Conservation (phyloP, 805 yeast species). For the Yarrowia sp. region DNA sequence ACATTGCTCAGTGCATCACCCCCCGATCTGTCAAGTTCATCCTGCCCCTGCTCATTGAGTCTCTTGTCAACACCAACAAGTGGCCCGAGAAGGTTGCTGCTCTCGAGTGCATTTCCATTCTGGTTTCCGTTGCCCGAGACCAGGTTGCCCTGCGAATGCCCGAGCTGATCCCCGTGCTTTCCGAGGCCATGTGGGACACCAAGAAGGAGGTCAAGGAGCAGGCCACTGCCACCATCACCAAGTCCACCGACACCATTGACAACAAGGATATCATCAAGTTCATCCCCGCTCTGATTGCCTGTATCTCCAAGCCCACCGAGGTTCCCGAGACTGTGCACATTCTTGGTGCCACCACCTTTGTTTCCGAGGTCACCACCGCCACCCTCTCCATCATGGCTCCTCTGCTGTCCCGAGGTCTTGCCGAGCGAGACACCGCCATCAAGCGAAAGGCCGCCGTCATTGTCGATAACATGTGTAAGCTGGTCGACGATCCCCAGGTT, state of each 20-base stretch:
- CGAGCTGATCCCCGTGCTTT: constrained; percentile 96
- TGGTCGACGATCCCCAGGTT: constrained; percentile 99
- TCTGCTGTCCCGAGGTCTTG: constrained; percentile 97
- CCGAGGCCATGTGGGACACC: constrained; percentile 99
- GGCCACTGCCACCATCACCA: constrained; percentile 94
- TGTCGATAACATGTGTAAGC: constrained; percentile 99
- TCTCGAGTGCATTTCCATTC: constrained; percentile 79
- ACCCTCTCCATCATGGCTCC: constrained; percentile 99
- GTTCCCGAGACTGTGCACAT: constrained; percentile 99
- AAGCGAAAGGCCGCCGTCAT: constrained; percentile 99
- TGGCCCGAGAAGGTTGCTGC: constrained; percentile 98
- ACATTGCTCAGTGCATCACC: constrained; percentile 82
- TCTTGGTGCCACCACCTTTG: constrained; percentile 99
- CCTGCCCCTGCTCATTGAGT: constrained; percentile 77
- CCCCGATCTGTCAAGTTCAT: constrained; percentile 92
- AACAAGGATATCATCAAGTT: constrained; percentile 99
- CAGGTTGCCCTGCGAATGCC: constrained; percentile 99
- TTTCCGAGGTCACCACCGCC: constrained; percentile 99
- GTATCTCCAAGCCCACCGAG: constrained; percentile 95
- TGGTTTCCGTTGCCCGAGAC: constrained; percentile 92
- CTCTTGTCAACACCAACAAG: constrained; percentile 73
- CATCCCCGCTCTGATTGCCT: constrained; percentile 95
- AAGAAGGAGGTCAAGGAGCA: constrained; percentile 97
- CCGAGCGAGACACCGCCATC: constrained; percentile 99
- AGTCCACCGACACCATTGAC: constrained; percentile 96